Evolutionary conservation across 768 basidiomycete genomes (phyloP), one percentile per base, ranked within the genome.

Genomic region (Suillus clintonianus): DNA sequence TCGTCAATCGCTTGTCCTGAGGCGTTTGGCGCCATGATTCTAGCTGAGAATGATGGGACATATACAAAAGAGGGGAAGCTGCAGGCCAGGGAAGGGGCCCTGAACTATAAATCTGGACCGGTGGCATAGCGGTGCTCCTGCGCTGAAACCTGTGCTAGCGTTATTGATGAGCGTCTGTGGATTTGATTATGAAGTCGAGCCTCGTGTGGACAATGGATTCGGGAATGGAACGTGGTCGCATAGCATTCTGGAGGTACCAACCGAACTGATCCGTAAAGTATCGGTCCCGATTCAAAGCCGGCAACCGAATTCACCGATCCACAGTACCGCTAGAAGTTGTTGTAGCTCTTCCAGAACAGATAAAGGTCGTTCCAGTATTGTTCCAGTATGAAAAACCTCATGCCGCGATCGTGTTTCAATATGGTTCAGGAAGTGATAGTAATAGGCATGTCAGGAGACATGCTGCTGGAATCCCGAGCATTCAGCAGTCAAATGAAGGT

Each of bases 41-140:
- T 19, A 57, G 56, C 19, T 57, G 56, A 41, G 56, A 57, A 57
- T 57, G 56, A 57, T 57, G 39, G 56, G 56, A 57, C 56, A 57
- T 57, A 42, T 39, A 57, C 51, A 34, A 32, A 7, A 39, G 39
- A 57, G 56, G 17, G 37, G 39, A 57, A 8, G 34, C 27, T 57
- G 56, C 37, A 27, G 39, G 56, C 2, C 3, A 41, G 39, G 39
- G 56, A 57, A 42, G 27, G 24, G 17, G 39, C 24, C 24, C 24
- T 41, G 56, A 36, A 41, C 56, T 57, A 57, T 57, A 57, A 57
- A 57, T 57, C 56, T 57, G 5, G 24, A 39, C 56, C 39, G 17
- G 37, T 57, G 37, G 39, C 24, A 41, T 57, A 39, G 56, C 56
- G 19, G 56, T 57, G 56, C 27, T 34, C 51, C 51, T 53, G 51